These are phyloP conservation scores for Skeletonema marinoi DNA, from an alignment of 108 stramenopile genomes.

Conservation along the genomic window DNA sequence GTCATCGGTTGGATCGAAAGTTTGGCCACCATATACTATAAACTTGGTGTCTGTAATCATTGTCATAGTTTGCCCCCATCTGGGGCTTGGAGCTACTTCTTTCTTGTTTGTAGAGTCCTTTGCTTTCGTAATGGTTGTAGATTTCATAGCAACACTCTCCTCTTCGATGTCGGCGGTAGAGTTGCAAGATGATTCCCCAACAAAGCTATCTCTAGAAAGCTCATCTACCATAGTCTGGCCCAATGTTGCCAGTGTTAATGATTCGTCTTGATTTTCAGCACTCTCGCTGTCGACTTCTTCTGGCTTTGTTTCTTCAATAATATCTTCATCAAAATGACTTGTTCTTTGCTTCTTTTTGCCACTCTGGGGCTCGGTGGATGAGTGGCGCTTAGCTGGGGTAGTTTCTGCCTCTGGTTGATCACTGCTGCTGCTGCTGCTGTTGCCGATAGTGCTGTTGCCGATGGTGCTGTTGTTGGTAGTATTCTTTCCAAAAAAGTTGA, in stretches of 20 bases:
- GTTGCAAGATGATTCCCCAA: background rate
- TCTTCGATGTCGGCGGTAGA: background rate
- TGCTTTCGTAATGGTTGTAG: background rate
- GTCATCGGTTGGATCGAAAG: constrained; percentile 41
- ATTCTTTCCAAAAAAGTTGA: background rate
- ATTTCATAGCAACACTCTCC: background rate
- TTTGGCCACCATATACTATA: constrained; percentile 84
- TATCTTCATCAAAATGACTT: background rate
- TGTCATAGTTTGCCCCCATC: constrained; percentile 88
- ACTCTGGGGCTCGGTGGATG: background rate
- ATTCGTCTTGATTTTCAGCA: background rate
- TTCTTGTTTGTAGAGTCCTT: background rate
- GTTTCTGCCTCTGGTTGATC: background rate
- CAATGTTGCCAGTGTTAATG: background rate
- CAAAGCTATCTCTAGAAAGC: background rate
- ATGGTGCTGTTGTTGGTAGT: no score
- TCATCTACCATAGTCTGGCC: background rate
- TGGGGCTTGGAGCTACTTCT: constrained; percentile 47
- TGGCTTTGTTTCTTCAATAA: background rate
- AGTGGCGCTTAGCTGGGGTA: background rate
- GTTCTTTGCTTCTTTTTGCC: background rate
- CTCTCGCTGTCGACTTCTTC: background rate
- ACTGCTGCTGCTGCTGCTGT: background rate
- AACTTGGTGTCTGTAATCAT: constrained; percentile 65
- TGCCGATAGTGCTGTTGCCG: background rate